A percentile compares a stretch with the other conserved stretches of the same genome.
phyloP scores from a whole-genome alignment of 176 grass and related monocot genomes.

The Canna indica region DNA sequence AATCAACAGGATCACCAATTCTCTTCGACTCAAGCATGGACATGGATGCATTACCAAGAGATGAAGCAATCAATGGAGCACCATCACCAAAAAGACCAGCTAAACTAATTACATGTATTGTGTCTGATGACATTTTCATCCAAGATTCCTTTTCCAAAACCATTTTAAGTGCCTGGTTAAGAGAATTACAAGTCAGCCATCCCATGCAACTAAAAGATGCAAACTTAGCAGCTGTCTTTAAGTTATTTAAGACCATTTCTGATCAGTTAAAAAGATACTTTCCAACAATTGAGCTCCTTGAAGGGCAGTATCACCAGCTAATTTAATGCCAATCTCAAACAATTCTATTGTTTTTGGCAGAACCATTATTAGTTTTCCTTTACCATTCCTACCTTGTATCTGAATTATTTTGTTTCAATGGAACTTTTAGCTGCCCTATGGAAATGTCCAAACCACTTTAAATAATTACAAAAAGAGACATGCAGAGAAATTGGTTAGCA shows the following conservation, averaged over 20 bases:
- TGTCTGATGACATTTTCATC: constrained; percentile 70
- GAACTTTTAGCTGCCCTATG: too few species aligned
- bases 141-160: constrained; percentile 94
- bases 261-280: too few species aligned
- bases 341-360: too few species aligned
- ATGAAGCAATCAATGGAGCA: constrained; percentile 59
- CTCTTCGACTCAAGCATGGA: constrained; percentile 36
- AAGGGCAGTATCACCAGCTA: too few species aligned
- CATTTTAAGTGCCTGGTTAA: constrained; percentile 86
- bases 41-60: constrained; percentile 30
- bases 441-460: too few species aligned
- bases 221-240: background rate
- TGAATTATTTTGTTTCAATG: too few species aligned
- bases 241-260: background rate
- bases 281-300: too few species aligned
- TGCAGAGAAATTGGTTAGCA: too few species aligned
- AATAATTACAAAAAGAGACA: too few species aligned
- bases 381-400: too few species aligned
- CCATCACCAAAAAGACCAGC: constrained; percentile 93
- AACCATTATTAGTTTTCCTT: too few species aligned
- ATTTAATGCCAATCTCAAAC: too few species aligned
- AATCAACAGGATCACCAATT: constrained; percentile 28
- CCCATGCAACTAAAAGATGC: background rate
- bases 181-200: background rate
- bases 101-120: constrained; percentile 72